A percentile compares a stretch with the other conserved stretches of the same genome.
These are phyloP conservation scores for Pseudozyma hubeiensis DNA, from an alignment of 1,284 basidiomycete genomes.

Conservation along the genomic window DNA sequence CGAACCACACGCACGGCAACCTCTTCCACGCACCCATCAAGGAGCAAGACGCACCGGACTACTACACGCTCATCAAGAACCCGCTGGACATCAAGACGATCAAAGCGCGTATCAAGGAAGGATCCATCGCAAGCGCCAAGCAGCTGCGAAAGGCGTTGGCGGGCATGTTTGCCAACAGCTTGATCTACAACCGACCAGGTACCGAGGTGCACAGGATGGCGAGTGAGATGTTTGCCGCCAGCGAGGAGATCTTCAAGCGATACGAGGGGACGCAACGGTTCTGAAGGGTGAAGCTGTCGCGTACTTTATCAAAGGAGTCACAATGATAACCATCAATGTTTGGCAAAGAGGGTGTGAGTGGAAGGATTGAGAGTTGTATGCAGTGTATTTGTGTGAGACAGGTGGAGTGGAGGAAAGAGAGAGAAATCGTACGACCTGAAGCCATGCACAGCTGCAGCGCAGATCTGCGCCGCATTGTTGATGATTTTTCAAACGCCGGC, in stretches of 20 bases:
- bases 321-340: too few species aligned
- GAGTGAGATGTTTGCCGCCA: slow-evolving; percentile 61
- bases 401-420: background rate
- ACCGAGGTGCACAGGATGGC: slow-evolving; percentile 66
- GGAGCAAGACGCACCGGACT: slow-evolving; percentile 65
- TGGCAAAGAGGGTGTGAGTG: background rate
- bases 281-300: background rate
- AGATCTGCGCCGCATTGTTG: background rate
- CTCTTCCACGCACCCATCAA: slow-evolving; percentile 66
- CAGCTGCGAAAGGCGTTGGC: slow-evolving; percentile 53
- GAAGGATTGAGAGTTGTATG: too few species aligned
- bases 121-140: slow-evolving; percentile 42
- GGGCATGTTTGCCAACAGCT: slow-evolving; percentile 65
- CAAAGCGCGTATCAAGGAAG: slow-evolving; percentile 62
- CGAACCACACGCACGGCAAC: slow-evolving; percentile 65
- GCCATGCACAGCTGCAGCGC: background rate
- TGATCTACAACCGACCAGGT: slow-evolving; percentile 65
- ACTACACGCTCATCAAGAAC: slow-evolving; percentile 59
- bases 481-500: too few species aligned
- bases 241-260: slow-evolving; percentile 54
- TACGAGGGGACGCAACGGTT: slow-evolving; percentile 53
- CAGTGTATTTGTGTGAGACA: background rate
- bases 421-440: slow-evolving; percentile 1
- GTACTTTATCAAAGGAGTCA: background rate
- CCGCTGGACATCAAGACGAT: slow-evolving; percentile 66